These are phyloP conservation scores for Erucastrum elatum DNA, from an alignment of 345 rosid species.

Conservation along the genomic window DNA sequence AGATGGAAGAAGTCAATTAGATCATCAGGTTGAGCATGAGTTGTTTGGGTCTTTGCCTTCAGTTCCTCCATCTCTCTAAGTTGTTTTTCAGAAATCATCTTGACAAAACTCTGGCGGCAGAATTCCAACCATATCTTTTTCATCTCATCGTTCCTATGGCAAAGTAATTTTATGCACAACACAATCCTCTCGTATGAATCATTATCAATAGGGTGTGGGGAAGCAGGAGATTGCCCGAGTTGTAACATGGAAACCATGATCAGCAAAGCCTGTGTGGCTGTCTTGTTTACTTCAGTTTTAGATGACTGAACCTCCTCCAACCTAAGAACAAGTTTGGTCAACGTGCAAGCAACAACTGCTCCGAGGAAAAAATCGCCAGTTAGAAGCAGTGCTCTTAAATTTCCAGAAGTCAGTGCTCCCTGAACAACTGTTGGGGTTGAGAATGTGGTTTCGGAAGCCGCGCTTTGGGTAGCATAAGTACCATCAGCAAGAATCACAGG, in stretches of 20 bases:
- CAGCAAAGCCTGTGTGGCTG: slow-evolving; percentile 63
- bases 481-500: slow-evolving; percentile 93
- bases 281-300: slow-evolving; percentile 74
- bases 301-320: slow-evolving; percentile 91
- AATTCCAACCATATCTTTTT: slow-evolving; percentile 87
- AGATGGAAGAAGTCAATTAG: slow-evolving; percentile 97
- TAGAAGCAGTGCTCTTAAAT: slow-evolving; percentile 86
- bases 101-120: slow-evolving; percentile 89
- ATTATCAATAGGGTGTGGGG: slow-evolving; percentile 90
- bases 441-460: slow-evolving; percentile 88
- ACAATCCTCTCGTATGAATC: slow-evolving; percentile 89
- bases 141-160: slow-evolving; percentile 76
- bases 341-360: slow-evolving; percentile 92
- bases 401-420: slow-evolving; percentile 64
- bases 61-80: slow-evolving; percentile 77
- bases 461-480: slow-evolving; percentile 88
- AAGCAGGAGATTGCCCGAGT: slow-evolving; percentile 84
- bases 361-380: slow-evolving; percentile 97
- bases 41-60: slow-evolving; percentile 90
- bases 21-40: slow-evolving; percentile 97
- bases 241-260: slow-evolving; percentile 91
- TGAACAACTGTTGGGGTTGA: slow-evolving; percentile 78
- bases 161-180: slow-evolving; percentile 76
- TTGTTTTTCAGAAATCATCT: slow-evolving; percentile 96
- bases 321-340: slow-evolving; percentile 89